Evolutionary conservation across 208 protist genomes (phyloP).

Genomic region (Trypanosoma lewisi): DNA sequence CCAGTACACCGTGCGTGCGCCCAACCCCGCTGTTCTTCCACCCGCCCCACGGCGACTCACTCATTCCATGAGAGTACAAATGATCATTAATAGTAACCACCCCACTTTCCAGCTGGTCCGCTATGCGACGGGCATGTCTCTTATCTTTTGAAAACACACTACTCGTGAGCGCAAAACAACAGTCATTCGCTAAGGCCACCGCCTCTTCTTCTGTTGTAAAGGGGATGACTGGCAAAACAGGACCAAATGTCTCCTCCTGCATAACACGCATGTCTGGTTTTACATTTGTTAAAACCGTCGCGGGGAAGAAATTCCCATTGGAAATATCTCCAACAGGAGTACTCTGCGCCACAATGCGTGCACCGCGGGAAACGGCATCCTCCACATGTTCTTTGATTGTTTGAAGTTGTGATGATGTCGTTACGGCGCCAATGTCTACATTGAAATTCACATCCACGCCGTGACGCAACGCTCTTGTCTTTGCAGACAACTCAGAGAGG

Average conservation of each 20-base stretch:
- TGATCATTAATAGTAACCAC: slow-evolving; percentile 87
- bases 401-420: slow-evolving; percentile 58
- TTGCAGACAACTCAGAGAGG: slow-evolving; percentile 50
- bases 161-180: slow-evolving; percentile 66
- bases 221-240: slow-evolving; percentile 74
- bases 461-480: slow-evolving; percentile 74
- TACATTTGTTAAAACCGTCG: slow-evolving; percentile 80
- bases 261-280: slow-evolving; percentile 83
- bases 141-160: slow-evolving; percentile 67
- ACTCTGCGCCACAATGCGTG: slow-evolving; percentile 72
- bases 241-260: slow-evolving; percentile 92
- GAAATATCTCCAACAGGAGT: slow-evolving; percentile 34
- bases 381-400: slow-evolving; percentile 64
- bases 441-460: slow-evolving; percentile 53
- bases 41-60: slow-evolving; percentile 85
- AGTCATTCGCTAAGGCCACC: slow-evolving; percentile 73
- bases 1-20: slow-evolving; percentile 75
- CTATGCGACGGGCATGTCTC: slow-evolving; percentile 36
- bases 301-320: slow-evolving; percentile 75
- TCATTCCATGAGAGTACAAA: slow-evolving; percentile 62
- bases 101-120: slow-evolving; percentile 61
- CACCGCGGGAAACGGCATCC: slow-evolving; percentile 63
- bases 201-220: slow-evolving; percentile 80
- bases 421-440: slow-evolving; percentile 73
- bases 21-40: slow-evolving; percentile 88